A percentile compares a stretch with the other conserved stretches of the same genome.
phyloP scores from a whole-genome alignment of 2,329 filamentous ascomycete genomes.

The Cytospora chrysosperma region DNA sequence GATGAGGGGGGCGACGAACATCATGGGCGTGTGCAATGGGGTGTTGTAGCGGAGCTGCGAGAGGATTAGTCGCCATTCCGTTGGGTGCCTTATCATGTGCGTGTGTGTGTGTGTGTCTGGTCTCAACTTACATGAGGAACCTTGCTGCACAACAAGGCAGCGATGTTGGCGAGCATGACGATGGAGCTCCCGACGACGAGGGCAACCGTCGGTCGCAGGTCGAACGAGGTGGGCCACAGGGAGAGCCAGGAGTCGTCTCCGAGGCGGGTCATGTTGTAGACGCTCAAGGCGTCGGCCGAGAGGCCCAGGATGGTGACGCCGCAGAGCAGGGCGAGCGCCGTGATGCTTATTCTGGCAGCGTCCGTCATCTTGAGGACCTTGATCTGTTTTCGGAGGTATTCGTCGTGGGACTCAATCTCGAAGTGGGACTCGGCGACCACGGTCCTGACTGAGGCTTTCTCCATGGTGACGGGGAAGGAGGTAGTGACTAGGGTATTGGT shows the following conservation, averaged over 20 bases:
- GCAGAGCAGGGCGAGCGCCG: slow-evolving; percentile 48
- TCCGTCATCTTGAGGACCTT: slow-evolving; percentile 43
- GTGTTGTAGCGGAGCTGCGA: slow-evolving; percentile 40
- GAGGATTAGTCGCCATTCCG: not conserved
- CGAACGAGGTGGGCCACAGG: slow-evolving; percentile 58
- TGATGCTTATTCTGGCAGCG: slow-evolving; percentile 47
- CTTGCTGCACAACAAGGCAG: slow-evolving; percentile 50
- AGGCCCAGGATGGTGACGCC: slow-evolving; percentile 54
- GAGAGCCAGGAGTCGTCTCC: slow-evolving; percentile 48
- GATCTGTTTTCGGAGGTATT: slow-evolving; percentile 34
- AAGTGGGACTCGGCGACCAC: slow-evolving; percentile 45
- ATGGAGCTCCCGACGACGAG: slow-evolving; percentile 53
- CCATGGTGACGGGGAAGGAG: slow-evolving; percentile 14
- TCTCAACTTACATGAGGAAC: slow-evolving; percentile 47
- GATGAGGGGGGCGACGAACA: slow-evolving; percentile 41
- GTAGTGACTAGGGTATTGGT: not conserved
- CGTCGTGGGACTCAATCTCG: slow-evolving; percentile 44
- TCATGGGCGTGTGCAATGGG: slow-evolving; percentile 36
- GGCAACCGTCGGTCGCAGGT: slow-evolving; percentile 55
- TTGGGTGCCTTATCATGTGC: not conserved
- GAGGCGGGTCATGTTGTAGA: slow-evolving; percentile 55
- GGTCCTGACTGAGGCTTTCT: slow-evolving; percentile 19
- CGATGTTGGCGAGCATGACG: slow-evolving; percentile 47
- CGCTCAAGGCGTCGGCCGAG: slow-evolving; percentile 52
- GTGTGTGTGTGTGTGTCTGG: not conserved